Conservation (phyloP, 192 early-diverging fungal genomes). For the Umbelopsis ramanniana region DNA sequence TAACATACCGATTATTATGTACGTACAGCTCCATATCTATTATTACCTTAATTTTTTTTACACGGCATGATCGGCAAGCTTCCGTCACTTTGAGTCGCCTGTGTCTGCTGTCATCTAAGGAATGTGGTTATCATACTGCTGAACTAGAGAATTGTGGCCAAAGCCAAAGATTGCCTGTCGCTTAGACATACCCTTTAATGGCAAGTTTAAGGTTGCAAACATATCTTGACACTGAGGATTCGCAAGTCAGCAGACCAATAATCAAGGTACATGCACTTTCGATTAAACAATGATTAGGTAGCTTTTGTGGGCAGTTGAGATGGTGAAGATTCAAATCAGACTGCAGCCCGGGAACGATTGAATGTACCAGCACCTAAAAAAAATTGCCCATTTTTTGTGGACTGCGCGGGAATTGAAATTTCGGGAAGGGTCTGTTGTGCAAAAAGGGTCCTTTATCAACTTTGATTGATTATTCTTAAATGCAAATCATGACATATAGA, state of each 20-base stretch:
- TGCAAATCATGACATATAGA: too few relatives aligned
- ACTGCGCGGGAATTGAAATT: constrained; percentile 1
- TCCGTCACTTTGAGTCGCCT: constrained; percentile 38
- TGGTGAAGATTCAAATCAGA: not conserved
- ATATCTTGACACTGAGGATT: constrained; percentile 11
- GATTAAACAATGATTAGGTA: not conserved
- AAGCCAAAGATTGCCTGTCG: not conserved
- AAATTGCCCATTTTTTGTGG: constrained; percentile 20
- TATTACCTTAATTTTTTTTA: constrained; percentile 44
- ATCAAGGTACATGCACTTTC: not conserved
- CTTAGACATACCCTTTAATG: constrained; percentile 35
- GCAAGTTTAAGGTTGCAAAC: constrained; percentile 45
- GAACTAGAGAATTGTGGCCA: not conserved
- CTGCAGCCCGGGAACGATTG: not conserved
- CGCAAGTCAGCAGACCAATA: constrained; percentile 7
- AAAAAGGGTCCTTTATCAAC: constrained; percentile 14
- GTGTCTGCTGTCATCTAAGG: constrained; percentile 24
- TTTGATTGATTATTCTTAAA: not conserved
- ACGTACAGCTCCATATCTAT: not conserved
- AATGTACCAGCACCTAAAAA: not conserved
- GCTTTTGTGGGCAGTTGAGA: not conserved
- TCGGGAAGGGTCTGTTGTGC: constrained; percentile 20
- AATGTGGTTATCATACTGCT: not conserved
- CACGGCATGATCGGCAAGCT: constrained; percentile 43
- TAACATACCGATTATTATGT: not conserved